Base-by-base conservation (phyloP, 352 stramenopile genomes). In the Phytophthora colocasiae region DNA sequence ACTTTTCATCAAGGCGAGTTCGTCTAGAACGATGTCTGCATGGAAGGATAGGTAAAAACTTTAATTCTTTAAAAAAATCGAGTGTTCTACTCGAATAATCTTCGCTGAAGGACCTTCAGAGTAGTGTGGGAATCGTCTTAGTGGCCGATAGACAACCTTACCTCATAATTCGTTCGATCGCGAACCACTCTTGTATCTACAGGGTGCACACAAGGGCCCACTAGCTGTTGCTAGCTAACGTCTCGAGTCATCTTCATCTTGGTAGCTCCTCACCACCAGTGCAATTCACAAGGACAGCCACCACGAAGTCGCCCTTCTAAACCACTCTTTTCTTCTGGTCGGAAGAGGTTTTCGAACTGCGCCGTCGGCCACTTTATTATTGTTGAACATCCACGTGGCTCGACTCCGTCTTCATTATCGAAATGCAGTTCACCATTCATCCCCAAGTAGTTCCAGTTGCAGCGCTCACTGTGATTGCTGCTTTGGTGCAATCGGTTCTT, bases 391-490 rank as follows among this genome's bases (percentile, higher is more conserved):
- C 39, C 50, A 50, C 51, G 47, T 53, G 12, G 40, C 17, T n/a
- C 47, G n/a, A 24, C 11, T 40, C 50, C 34, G 38, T 31, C 55
- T 38, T 31, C 50, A 43, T 39, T 49, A 32, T 34, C 54, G 22
- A 41, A 12, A 71, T 71, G 63, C 19, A 31, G 39, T 46, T 56
- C 56, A 34, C 29, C 15, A 22, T 26, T 22, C 52, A 53, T 27
- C 29, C 24, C 17, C 26, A 26, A 10, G 19, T 22, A 50, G 11
- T 14, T 66, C 3, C 31, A 36, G 17, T 32, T n/a, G 14, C 22
- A n/a, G 24, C 41, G 17, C 7, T 73, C 27, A 40, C 27, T 45
- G 4, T 69, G 52, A 64, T 69, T 57, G 52, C 52, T 56, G 45
- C 52, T 57, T 56, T 64, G 14, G 12, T 38, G n/a, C 19, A 22